Evolutionary conservation across 495 filamentous ascomycete genomes (phyloP).

Genomic region (Penicillium longicatenatum): DNA sequence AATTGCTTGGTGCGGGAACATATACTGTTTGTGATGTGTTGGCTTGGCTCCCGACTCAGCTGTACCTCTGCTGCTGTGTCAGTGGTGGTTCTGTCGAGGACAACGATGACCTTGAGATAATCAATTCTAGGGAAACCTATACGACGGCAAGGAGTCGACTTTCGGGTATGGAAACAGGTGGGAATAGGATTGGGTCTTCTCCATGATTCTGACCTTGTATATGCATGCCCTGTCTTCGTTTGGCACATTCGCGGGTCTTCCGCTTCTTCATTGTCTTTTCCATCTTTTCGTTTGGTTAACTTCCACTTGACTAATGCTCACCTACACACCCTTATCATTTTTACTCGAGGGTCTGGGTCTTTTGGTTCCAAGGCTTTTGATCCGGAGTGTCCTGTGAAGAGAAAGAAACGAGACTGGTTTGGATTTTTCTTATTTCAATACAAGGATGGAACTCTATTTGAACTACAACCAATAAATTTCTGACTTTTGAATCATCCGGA

Average conservation of each 20-base stretch:
- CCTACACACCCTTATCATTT: not conserved
- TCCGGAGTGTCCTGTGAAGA: no score
- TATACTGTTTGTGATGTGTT: slow-evolving; percentile 4
- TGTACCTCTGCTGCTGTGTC: slow-evolving; percentile 26
- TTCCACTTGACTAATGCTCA: not conserved
- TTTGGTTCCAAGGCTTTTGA: not conserved
- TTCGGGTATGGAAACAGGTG: slow-evolving; percentile 3
- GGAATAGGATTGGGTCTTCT: not conserved
- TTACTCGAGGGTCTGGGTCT: not conserved
- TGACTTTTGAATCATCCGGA: no score
- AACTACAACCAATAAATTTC: no score
- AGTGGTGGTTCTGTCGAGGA: not conserved
- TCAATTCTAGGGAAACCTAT: slow-evolving; percentile 32
- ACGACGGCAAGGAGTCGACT: slow-evolving; percentile 29
- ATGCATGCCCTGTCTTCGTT: not conserved
- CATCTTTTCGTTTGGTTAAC: not conserved
- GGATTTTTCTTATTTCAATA: no score
- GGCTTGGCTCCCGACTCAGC: slow-evolving; percentile 14
- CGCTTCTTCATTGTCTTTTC: not conserved
- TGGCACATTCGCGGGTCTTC: not conserved
- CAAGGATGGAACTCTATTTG: no score
- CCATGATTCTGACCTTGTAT: not conserved
- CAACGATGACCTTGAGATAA: slow-evolving; percentile 13
- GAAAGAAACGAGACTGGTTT: no score
- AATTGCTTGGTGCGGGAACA: not conserved